These are phyloP conservation scores for Barnettozyma sucrosica DNA, from an alignment of 805 yeast genomes.

Conservation along the genomic window DNA sequence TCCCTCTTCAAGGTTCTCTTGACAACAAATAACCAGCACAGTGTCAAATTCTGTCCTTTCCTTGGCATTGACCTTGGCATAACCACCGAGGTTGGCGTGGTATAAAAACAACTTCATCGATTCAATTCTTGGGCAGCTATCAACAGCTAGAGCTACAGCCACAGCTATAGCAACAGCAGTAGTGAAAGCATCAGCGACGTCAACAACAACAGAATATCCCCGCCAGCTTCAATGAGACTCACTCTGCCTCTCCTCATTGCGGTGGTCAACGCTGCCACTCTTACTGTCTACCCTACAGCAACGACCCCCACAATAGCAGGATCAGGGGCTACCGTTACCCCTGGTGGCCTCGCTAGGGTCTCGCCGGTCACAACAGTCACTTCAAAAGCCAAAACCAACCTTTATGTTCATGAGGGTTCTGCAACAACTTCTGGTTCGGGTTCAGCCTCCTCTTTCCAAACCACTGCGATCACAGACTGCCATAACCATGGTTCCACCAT, in stretches of 20 bases:
- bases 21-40: background rate
- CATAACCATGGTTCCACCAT: conserved; percentile 14
- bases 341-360: no score
- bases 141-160: no score
- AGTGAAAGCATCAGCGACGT: background rate
- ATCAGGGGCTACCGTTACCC: no score
- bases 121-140: no score
- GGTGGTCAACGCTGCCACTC: background rate
- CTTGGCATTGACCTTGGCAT: conserved; percentile 1
- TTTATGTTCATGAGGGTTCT: conserved; percentile 1
- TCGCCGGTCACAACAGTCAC: no score
- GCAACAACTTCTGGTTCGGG: background rate
- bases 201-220: background rate
- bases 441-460: conserved; percentile 5
- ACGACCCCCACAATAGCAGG: background rate
- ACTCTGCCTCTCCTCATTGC: background rate
- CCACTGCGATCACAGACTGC: conserved; percentile 18
- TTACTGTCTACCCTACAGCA: background rate
- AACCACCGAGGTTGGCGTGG: background rate
- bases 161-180: no score
- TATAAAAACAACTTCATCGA: background rate
- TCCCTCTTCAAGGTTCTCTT: background rate
- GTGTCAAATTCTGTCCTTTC: background rate
- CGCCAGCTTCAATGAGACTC: background rate
- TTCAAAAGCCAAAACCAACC: no score